Evolutionary conservation across 1,284 basidiomycete species (phyloP).

Genomic region (Papiliotrema terrestris): DNA sequence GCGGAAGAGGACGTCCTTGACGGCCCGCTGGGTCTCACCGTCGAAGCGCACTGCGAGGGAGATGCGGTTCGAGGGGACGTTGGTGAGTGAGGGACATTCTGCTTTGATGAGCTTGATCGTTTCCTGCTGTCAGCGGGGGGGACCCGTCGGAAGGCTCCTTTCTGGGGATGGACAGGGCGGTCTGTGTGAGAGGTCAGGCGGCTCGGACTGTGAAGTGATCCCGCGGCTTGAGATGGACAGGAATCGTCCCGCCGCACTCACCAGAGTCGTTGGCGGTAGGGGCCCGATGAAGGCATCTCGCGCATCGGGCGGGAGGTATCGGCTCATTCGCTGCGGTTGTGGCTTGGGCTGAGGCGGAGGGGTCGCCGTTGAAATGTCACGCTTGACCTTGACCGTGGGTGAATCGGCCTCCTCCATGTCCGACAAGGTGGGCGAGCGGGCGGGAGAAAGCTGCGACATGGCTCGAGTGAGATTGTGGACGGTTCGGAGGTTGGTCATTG

Average conservation of each 20-base stretch:
- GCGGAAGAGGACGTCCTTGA: conserved; percentile 17
- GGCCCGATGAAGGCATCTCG: conserved; percentile 7
- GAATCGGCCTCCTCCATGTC: conserved; percentile 2
- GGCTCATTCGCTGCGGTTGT: background rate
- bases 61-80: conserved; percentile 77
- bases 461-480: background rate
- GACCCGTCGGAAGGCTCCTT: no score
- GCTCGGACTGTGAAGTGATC: no score
- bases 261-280: background rate
- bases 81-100: conserved; percentile 26
- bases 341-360: background rate
- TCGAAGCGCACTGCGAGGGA: conserved; percentile 89
- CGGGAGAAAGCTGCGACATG: background rate
- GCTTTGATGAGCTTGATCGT: conserved; percentile 14
- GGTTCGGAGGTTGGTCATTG: no score
- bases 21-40: conserved; percentile 8
- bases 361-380: no score
- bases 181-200: no score
- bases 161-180: no score
- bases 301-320: conserved; percentile 1
- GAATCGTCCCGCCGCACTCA: background rate
- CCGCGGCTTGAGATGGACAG: no score
- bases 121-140: conserved; percentile 8
- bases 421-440: background rate
- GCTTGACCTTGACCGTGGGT: background rate